Evolutionary conservation across 345 rosid species (phyloP).

Genomic region (Syzygium oleosum): DNA sequence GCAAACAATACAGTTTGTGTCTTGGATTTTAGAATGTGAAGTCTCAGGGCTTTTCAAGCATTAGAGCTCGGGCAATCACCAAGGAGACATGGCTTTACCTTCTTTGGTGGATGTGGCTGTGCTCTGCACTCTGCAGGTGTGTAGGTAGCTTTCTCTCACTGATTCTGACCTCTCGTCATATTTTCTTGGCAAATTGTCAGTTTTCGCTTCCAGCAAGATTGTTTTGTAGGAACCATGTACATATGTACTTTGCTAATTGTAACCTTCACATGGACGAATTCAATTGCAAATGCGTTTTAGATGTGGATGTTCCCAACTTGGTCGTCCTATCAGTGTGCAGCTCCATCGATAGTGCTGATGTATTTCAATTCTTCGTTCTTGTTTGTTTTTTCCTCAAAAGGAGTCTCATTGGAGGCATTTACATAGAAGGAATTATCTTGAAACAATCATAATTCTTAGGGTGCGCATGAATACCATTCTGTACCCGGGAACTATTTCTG

Average conservation of each 20-base stretch:
- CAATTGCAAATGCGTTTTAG: neutral
- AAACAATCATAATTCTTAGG: neutral
- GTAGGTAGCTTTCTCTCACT: neutral
- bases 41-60: neutral
- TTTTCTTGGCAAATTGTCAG: neutral
- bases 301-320: neutral
- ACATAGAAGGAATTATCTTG: neutral
- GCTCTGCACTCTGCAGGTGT: neutral
- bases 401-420: neutral
- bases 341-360: neutral
- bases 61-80: neutral
- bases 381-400: neutral
- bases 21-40: slow-evolving; percentile 82
- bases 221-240: neutral
- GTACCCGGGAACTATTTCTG: too few species aligned
- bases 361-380: neutral
- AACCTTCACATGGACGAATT: neutral
- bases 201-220: neutral
- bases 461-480: too few species aligned
- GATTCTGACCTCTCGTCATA: neutral
- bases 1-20: slow-evolving; percentile 83
- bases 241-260: neutral
- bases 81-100: neutral
- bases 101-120: neutral
- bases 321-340: neutral